A percentile compares a stretch with the other conserved stretches of the same genome.
These are phyloP conservation scores for Leccinum fibrillosum DNA, from an alignment of 768 basidiomycete species.

Conservation along the genomic window DNA sequence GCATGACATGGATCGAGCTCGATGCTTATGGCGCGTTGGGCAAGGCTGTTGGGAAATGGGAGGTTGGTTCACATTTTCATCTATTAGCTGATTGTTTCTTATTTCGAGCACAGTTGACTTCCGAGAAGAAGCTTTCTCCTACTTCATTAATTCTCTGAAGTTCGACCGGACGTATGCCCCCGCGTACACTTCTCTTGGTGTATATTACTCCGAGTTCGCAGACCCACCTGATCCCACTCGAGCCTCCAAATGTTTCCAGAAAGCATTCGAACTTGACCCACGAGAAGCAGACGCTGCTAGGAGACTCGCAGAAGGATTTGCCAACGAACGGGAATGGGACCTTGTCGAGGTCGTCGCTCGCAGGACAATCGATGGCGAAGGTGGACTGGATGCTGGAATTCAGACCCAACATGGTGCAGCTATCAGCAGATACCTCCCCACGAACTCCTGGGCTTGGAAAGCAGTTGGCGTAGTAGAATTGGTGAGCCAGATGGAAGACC, in stretches of 20 bases:
- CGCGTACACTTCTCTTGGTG: slow-evolving; percentile 89
- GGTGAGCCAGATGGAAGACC: slow-evolving; percentile 44
- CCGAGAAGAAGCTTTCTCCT: slow-evolving; percentile 67
- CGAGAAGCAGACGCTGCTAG: slow-evolving; percentile 83
- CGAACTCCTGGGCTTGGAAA: slow-evolving; percentile 98
- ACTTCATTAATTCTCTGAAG: slow-evolving; percentile 79
- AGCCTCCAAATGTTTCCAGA: slow-evolving; percentile 95
- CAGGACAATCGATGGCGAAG: slow-evolving; percentile 91
- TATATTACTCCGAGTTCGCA: slow-evolving; percentile 75
- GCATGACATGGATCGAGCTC: slow-evolving; percentile 58
- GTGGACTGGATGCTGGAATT: slow-evolving; percentile 63
- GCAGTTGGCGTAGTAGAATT: slow-evolving; percentile 89
- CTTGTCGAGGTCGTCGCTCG: slow-evolving; percentile 92
- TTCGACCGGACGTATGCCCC: slow-evolving; percentile 76
- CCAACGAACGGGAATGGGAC: slow-evolving; percentile 93
- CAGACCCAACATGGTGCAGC: slow-evolving; percentile 39
- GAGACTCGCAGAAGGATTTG: slow-evolving; percentile 83
- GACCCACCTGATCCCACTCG: slow-evolving; percentile 77
- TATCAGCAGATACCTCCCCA: slow-evolving; percentile 57
- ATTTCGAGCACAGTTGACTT: slow-evolving; percentile 37
- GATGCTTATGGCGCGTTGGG: slow-evolving; percentile 85
- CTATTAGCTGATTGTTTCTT: background rate
- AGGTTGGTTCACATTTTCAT: slow-evolving; percentile 42
- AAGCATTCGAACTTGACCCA: slow-evolving; percentile 95
- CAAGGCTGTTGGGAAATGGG: slow-evolving; percentile 68